phyloP scores from a whole-genome alignment of 1,139 yeast genomes.

The Meyerozyma sp. region DNA sequence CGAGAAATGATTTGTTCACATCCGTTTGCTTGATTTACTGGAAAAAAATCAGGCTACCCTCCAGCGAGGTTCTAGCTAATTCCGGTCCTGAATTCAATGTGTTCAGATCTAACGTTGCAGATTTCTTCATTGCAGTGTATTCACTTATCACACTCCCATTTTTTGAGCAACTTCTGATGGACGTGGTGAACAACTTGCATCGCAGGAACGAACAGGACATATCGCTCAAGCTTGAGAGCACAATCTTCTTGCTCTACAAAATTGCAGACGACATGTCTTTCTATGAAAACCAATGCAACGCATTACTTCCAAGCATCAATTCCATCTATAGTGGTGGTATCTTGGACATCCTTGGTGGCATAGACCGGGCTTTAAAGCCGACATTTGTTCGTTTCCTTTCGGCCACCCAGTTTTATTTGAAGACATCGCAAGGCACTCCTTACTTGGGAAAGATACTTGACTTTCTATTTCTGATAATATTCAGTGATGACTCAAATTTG shows the following conservation, averaged over 20 bases:
- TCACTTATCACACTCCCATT: slow-evolving; percentile 57
- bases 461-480: slow-evolving; percentile 33
- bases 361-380: slow-evolving; percentile 18
- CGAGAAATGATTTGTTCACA: slow-evolving; percentile 34
- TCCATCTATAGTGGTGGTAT: slow-evolving; percentile 21
- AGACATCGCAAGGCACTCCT: slow-evolving; percentile 25
- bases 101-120: slow-evolving; percentile 70
- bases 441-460: slow-evolving; percentile 48
- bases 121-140: slow-evolving; percentile 66
- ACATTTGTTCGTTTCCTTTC: slow-evolving; percentile 52
- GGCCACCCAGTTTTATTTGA: slow-evolving; percentile 51
- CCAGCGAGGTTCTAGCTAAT: slow-evolving; percentile 8
- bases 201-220: slow-evolving; percentile 16
- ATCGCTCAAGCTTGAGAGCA: slow-evolving; percentile 47
- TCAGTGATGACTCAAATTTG: slow-evolving; percentile 15
- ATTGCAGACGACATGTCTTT: slow-evolving; percentile 46
- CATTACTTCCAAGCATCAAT: slow-evolving; percentile 22
- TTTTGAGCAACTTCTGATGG: slow-evolving; percentile 44
- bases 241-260: slow-evolving; percentile 57
- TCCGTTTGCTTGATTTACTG: slow-evolving; percentile 55
- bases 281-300: slow-evolving; percentile 29
- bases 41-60: slow-evolving; percentile 47
- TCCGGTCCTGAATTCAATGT: slow-evolving; percentile 49
- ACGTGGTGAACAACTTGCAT: slow-evolving; percentile 24
- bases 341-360: slow-evolving; percentile 15